Evolutionary conservation across 768 basidiomycete species (phyloP).

Genomic region (Psilocybe sp.): DNA sequence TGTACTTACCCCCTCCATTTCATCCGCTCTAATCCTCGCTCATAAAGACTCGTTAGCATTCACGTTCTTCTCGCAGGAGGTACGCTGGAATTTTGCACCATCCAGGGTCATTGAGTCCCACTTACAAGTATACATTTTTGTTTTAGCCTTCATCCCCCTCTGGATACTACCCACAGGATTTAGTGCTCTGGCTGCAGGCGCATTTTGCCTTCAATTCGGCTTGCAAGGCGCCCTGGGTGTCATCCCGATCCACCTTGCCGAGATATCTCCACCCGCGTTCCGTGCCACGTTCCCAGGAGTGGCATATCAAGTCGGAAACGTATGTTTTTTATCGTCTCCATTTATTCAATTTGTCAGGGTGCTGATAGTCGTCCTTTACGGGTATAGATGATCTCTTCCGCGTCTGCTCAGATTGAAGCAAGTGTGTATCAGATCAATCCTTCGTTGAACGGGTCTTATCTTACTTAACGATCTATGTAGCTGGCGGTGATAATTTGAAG

Average conservation of each 20-base stretch:
- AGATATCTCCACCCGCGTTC: constrained; percentile 87
- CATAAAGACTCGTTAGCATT: constrained; percentile 29
- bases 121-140: not conserved
- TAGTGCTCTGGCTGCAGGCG: constrained; percentile 70
- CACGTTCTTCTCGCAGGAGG: constrained; percentile 56
- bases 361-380: not conserved
- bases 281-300: constrained; percentile 86
- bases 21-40: not conserved
- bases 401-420: constrained; percentile 80
- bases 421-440: constrained; percentile 31
- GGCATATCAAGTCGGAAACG: constrained; percentile 81
- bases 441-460: constrained; percentile 17
- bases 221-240: constrained; percentile 93
- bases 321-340: constrained; percentile 24
- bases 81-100: constrained; percentile 5
- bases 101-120: not conserved
- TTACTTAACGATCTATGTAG: too few relatives aligned
- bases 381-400: constrained; percentile 57
- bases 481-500: constrained; percentile 57
- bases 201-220: constrained; percentile 84
- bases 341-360: not conserved
- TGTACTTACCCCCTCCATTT: constrained; percentile 33
- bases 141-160: constrained; percentile 58
- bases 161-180: constrained; percentile 83
- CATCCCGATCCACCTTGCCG: constrained; percentile 75